Base-by-base conservation (phyloP, 352 stramenopile genomes). In the Globisporangium iwayamae region DNA sequence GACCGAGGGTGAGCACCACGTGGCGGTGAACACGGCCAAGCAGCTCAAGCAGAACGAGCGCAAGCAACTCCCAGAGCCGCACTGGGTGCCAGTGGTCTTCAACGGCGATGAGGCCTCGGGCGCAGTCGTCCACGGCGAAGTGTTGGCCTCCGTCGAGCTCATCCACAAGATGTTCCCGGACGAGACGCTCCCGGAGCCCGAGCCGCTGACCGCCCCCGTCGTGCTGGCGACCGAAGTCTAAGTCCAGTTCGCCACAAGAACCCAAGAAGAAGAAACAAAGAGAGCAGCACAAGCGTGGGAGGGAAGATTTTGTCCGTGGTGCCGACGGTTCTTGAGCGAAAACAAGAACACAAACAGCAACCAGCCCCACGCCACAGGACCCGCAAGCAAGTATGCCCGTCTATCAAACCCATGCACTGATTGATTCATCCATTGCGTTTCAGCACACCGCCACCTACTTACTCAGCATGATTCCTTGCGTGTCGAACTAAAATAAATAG, bases 141-240 rank as follows among this genome's bases (percentile, higher is more conserved):
- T 94, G 20, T 65, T 94, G 1, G 72, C 75, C 14, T 83, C 75
- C 0, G 69, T 90, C 9, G 71, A 89, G 64, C 68, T 91, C 14
- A 75, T 91, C 47, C 69, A 68, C 48, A 88, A 90, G 62, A 74
- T 69, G 28, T 81, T 79, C 59, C 81, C 81, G 1, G 81, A 91
- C 62, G 71, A 81, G 70, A 65, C 64, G 30, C 60, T 92, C 34
- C 85, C 79, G 14, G 59, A 73, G 22, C 75, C 79, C 10, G 76
- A 85, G 57, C 43, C 43, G 11, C 67, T 80, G 22, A 64, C 30
- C 20, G 14, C 43, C 14, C 28, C 30, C 11, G 32, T 41, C 39
- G 22, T 38, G 5, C 20, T 25, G 10, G 48, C 62, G 45, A 55
- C 53, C 43, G 32, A 56, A 36, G 43, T 62, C 25, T 67, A 67